Evolutionary conservation across 78 protist species (phyloP), one percentile per base, ranked within the genome.

Genomic region (Pelomyxa schiedti): DNA sequence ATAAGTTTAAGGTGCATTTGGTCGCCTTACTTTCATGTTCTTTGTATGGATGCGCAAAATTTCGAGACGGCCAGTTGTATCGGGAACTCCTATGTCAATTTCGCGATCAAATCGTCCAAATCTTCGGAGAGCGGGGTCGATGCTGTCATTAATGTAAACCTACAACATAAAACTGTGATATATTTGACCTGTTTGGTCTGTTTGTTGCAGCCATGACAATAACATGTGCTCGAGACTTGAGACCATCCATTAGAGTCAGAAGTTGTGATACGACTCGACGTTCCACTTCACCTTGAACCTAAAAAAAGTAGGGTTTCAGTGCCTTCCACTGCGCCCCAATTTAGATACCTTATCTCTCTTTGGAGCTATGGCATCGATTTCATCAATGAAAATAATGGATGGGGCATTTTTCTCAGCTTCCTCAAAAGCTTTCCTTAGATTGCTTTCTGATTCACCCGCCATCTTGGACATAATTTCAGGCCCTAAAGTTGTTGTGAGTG

Each of bases 361-460:
- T 66, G 99, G 99, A 0, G 99, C 99, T 75, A 98, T 97, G 16
- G 98, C 78, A 86, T 98, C 99, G 81, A 98, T 89, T 77, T 98
- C 99, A 72, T 98, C 99, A 78, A 98, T 98, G 91, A 97, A 97
- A 78, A 97, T 96, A 76, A 97, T 97, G 66, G 99, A 77, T 16
- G 99, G 99, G 0, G 99, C 88, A 88, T 98, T 94, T 96, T 97
- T 97, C 82, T 96, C 99, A 0, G 99, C 98, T 86, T 97, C 99
- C 87, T 96, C 99, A 79, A 98, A 98, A 26, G 99, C 99, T 86
- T 88, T 89, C 41, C 99, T 87, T 42, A 98, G 92, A 87, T 96
- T 97, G 42, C 82, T 52, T 81, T 98, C 99, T 0, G 98, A 93
- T 67, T 94, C 99, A n/a, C 99, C 99, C 1, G 99, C 97, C 92